Base-by-base conservation (phyloP, 2,329 filamentous ascomycete genomes). In the Arthrobotrys entomopaga region DNA sequence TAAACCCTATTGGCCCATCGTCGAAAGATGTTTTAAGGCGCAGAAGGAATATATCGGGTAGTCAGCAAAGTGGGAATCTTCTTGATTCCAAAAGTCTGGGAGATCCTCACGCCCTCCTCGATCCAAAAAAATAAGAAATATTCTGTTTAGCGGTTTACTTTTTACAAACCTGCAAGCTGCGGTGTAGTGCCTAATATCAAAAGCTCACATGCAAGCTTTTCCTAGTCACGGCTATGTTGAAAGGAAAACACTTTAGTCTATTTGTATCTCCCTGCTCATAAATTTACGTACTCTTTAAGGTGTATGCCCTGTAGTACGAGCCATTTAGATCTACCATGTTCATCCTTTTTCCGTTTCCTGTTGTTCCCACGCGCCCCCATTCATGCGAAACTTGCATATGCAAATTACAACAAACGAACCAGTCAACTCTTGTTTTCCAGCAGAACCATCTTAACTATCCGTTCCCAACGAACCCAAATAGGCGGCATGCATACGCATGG, bases 321-420 rank as follows among this genome's bases (percentile, higher is more conserved):
- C 56, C 54, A 67, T 67, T 67, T 40, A 54, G 56, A 60, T 15
- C 29, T 34, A n/a, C 34, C 26, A 24, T 34, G 20, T 46, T 22
- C 29, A 34, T 34, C 58, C 1, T 38, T 71, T 24, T 26, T 13
- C 20, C 19, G 26, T 54, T 24, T 13, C 19, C 19, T 22, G 29
- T 13, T 22, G 3, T 50, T 50, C 19, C 20, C 20, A 50, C n/a
- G 26, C 15, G 40, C 40, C 46, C 22, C 15, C 34, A 26, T 57
- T 48, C 42, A 40, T 57, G 61, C 53, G 29, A 65, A 49, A 61
- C 57, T 34, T 64, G 60, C 60, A 66, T 59, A 61, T 65, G 24
- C 61, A 61, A 73, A 73, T 61, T 73, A 56, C 19, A 66, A 65
- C 61, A 61, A 48, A 61, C 63, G 56, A 73, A 50, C 59, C 56